A percentile compares a stretch with the other conserved stretches of the same genome.
Evolutionary conservation across 78 protist genomes (phyloP).

Genomic region (Fonticula alba): DNA sequence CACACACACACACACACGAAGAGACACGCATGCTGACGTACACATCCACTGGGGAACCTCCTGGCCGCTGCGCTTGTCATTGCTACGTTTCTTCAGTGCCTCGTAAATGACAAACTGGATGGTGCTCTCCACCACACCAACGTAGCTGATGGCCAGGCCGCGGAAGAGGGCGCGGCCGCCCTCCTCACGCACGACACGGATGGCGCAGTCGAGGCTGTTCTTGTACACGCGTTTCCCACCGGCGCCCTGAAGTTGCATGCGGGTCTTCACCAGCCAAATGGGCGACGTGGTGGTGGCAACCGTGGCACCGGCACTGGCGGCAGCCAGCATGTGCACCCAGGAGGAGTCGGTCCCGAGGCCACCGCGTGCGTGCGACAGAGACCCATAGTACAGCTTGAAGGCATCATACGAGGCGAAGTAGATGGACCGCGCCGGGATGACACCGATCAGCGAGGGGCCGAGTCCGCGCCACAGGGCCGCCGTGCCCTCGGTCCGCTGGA

Average conservation of each 20-base stretch:
- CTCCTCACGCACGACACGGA: not conserved
- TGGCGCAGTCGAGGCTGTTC: not conserved
- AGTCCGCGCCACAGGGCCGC: not conserved
- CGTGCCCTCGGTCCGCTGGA: not conserved
- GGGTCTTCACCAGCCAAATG: not conserved
- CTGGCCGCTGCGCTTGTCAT: not conserved
- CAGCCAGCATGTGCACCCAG: too few relatives aligned
- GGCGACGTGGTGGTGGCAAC: too few relatives aligned
- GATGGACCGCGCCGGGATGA: not conserved
- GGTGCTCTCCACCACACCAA: too few relatives aligned
- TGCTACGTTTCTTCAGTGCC: not conserved
- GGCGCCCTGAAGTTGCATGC: not conserved
- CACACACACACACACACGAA: not conserved
- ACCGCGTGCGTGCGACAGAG: too few relatives aligned
- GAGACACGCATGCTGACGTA: not conserved
- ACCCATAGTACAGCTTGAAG: too few relatives aligned
- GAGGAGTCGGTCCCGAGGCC: too few relatives aligned
- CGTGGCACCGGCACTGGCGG: too few relatives aligned
- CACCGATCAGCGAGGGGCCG: not conserved
- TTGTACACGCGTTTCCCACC: not conserved
- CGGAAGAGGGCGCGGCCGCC: not conserved
- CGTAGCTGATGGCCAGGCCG: not conserved
- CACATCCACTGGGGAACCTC: not conserved
- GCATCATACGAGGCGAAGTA: not conserved
- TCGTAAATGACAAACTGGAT: not conserved